phyloP scores from a whole-genome alignment of 495 filamentous ascomycete species.

The Penicillium goetzii region DNA sequence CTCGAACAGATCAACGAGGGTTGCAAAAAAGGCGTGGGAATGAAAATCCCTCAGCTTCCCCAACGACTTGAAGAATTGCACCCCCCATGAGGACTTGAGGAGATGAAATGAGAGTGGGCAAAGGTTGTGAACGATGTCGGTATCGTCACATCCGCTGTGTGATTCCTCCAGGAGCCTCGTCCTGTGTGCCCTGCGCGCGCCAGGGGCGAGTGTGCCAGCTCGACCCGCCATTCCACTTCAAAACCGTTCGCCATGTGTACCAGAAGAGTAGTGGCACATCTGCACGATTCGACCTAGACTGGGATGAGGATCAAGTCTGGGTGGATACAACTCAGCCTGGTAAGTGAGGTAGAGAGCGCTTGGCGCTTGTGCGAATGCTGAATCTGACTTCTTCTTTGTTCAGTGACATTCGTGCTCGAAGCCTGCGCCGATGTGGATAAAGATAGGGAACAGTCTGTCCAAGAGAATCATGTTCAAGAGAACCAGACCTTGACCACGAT shows the following conservation, averaged over 20 bases:
- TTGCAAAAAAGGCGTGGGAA: not conserved
- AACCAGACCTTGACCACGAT: not conserved
- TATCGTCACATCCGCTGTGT: slow-evolving; percentile 47
- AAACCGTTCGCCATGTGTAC: slow-evolving; percentile 42
- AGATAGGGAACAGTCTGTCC: not conserved
- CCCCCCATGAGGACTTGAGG: slow-evolving; percentile 31
- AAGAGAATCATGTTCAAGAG: slow-evolving; percentile 2
- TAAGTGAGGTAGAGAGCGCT: slow-evolving; percentile 14
- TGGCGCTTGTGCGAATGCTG: not conserved
- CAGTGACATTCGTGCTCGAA: slow-evolving; percentile 44
- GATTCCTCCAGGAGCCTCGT: slow-evolving; percentile 33
- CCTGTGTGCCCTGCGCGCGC: slow-evolving; percentile 40
- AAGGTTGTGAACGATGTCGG: slow-evolving; percentile 46
- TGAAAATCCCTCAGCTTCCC: not conserved
- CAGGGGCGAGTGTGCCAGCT: slow-evolving; percentile 40
- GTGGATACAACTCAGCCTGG: slow-evolving; percentile 37
- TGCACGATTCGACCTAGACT: slow-evolving; percentile 40
- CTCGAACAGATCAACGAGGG: not conserved
- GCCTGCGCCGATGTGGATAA: slow-evolving; percentile 25
- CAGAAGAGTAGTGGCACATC: slow-evolving; percentile 36
- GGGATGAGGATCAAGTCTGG: slow-evolving; percentile 42
- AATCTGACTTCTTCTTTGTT: not conserved
- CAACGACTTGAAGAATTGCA: not conserved
- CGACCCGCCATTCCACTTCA: slow-evolving; percentile 45
- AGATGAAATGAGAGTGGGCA: slow-evolving; percentile 30